phyloP scores from a whole-genome alignment of 1,139 yeast genomes.

The Candida gigantensis region DNA sequence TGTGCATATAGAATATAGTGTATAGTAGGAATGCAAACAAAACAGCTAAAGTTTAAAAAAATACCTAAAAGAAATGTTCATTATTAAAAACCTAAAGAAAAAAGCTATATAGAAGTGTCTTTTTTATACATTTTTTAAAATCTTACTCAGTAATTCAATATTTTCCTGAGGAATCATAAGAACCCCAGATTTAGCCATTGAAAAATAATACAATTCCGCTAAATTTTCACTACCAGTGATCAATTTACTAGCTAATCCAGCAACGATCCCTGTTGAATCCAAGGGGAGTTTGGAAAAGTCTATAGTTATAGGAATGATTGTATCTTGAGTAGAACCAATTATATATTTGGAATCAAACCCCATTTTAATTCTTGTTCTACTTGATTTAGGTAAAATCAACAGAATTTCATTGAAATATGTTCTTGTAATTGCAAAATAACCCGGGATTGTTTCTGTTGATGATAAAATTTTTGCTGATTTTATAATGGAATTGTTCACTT shows the following conservation, averaged over 20 bases:
- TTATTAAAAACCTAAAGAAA: neutral
- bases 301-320: slow-evolving; percentile 56
- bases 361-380: slow-evolving; percentile 31
- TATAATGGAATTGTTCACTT: slow-evolving; percentile 38
- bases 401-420: slow-evolving; percentile 57
- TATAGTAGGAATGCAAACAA: neutral
- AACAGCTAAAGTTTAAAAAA: neutral
- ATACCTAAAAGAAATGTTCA: neutral
- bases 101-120: neutral
- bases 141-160: slow-evolving; percentile 26
- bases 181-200: slow-evolving; percentile 63
- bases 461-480: slow-evolving; percentile 36
- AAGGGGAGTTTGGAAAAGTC: slow-evolving; percentile 58
- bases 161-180: slow-evolving; percentile 61
- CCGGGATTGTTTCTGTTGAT: slow-evolving; percentile 32
- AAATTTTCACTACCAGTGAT: slow-evolving; percentile 32
- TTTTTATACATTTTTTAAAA: slow-evolving; percentile 10
- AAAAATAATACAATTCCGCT: slow-evolving; percentile 60
- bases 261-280: slow-evolving; percentile 67
- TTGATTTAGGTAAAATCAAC: slow-evolving; percentile 51
- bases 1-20: neutral
- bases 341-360: slow-evolving; percentile 46
- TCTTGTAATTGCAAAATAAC: slow-evolving; percentile 60
- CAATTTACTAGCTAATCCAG: slow-evolving; percentile 60
- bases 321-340: slow-evolving; percentile 60